Evolutionary conservation across 306 rosid species (phyloP).

Genomic region (Dalbergia cultrata): DNA sequence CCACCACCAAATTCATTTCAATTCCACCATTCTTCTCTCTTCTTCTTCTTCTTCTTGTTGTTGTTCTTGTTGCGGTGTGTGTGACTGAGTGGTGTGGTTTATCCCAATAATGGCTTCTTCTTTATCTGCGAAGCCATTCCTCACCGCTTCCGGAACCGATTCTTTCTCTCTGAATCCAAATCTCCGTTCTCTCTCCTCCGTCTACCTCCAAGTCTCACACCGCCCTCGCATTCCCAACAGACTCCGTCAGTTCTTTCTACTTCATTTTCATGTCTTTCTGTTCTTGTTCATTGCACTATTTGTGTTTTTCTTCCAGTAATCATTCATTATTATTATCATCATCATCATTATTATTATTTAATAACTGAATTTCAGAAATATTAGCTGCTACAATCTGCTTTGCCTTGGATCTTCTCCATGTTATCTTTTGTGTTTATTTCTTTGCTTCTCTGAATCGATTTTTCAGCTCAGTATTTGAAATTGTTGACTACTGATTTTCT

Average conservation of each 20-base stretch:
- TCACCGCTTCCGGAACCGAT: slow-evolving; percentile 58
- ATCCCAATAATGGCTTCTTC: slow-evolving; percentile 77
- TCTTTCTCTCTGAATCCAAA: slow-evolving; percentile 58
- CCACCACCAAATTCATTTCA: neutral
- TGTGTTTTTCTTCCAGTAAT: too few species aligned
- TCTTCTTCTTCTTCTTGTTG: neutral
- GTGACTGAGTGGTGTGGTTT: too few species aligned
- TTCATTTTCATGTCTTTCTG: slow-evolving; percentile 30
- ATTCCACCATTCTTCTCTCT: neutral
- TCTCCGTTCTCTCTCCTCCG: slow-evolving; percentile 61
- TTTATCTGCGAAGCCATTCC: slow-evolving; percentile 72
- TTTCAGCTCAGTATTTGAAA: neutral
- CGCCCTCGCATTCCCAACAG: slow-evolving; percentile 57
- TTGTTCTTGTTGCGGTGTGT: neutral
- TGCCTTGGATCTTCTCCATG: neutral
- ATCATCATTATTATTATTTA: neutral
- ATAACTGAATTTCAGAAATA: neutral
- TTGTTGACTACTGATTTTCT: neutral
- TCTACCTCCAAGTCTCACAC: slow-evolving; percentile 59
- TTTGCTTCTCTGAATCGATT: slow-evolving; percentile 11
- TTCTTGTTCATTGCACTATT: neutral
- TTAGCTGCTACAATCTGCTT: neutral
- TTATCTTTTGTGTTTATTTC: neutral
- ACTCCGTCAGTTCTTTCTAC: slow-evolving; percentile 69
- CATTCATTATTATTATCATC: too few species aligned